Evolutionary conservation across 768 basidiomycete species (phyloP).

Genomic region (Suillus weaverae): DNA sequence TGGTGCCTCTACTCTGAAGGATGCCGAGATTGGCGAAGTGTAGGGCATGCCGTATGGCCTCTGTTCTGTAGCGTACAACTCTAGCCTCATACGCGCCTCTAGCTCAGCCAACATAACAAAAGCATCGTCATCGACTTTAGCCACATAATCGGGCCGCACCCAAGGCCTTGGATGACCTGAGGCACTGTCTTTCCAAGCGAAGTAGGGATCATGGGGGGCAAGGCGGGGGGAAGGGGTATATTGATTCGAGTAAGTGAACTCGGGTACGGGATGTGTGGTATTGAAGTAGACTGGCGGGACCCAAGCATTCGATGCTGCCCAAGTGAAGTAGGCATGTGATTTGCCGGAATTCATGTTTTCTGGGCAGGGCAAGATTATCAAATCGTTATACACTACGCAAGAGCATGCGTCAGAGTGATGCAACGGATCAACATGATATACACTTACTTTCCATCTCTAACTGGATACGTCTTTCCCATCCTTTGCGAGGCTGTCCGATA

Average conservation of each 20-base stretch:
- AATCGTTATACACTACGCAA: constrained; percentile 77
- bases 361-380: constrained; percentile 74
- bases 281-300: constrained; percentile 75
- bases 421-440: constrained; percentile 3
- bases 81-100: constrained; percentile 82
- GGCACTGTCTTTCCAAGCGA: constrained; percentile 52
- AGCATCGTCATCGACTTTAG: constrained; percentile 94
- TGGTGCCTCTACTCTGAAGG: constrained; percentile 3
- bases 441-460: constrained; percentile 89
- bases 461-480: constrained; percentile 76
- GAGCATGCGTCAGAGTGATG: constrained; percentile 12
- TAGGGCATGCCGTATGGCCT: constrained; percentile 22
- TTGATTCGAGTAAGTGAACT: constrained; percentile 66
- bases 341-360: constrained; percentile 99
- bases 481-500: constrained; percentile 77
- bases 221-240: constrained; percentile 56
- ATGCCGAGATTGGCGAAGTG: constrained; percentile 7
- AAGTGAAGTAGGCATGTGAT: constrained; percentile 86
- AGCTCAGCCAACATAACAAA: constrained; percentile 95
- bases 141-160: constrained; percentile 88
- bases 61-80: constrained; percentile 53
- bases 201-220: constrained; percentile 70
- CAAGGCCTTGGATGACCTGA: constrained; percentile 53
- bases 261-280: constrained; percentile 41
- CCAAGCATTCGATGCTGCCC: constrained; percentile 90